Conservation (phyloP, 2,329 filamentous ascomycete genomes). For the Sphaerulina musiva region DNA sequence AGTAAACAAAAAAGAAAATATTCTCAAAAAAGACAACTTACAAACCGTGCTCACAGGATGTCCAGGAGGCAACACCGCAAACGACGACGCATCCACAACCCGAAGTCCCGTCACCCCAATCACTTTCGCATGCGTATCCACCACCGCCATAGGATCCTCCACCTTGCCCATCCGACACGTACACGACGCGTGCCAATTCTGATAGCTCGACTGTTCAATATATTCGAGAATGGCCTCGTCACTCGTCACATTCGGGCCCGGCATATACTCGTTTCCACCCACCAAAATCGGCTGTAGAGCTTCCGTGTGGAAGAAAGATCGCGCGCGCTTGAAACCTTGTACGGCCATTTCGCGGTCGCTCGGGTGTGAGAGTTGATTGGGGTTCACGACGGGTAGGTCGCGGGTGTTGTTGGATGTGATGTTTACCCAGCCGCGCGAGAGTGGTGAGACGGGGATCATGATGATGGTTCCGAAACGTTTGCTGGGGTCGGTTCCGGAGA, state of each 20-base stretch:
- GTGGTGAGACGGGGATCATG: conserved; percentile 28
- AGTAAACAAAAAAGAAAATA: too few relatives aligned
- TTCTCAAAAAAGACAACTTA: not conserved
- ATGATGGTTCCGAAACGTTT: conserved; percentile 31
- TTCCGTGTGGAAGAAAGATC: conserved; percentile 26
- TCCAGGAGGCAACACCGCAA: conserved; percentile 23
- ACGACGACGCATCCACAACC: conserved; percentile 24
- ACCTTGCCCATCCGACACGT: conserved; percentile 22
- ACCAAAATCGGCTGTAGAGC: conserved; percentile 24
- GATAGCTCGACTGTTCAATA: conserved; percentile 10
- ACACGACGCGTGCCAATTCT: conserved; percentile 15
- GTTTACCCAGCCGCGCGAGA: conserved; percentile 15
- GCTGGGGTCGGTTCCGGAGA: conserved; percentile 20
- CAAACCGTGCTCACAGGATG: conserved; percentile 24
- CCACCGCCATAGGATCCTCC: conserved; percentile 21
- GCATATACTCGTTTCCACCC: conserved; percentile 15
- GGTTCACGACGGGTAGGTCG: conserved; percentile 22
- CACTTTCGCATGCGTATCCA: conserved; percentile 20
- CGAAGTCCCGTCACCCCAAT: conserved; percentile 21
- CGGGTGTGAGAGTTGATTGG: conserved; percentile 32
- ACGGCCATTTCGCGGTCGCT: conserved; percentile 33
- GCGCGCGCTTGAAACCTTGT: conserved; percentile 31
- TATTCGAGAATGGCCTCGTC: conserved; percentile 18
- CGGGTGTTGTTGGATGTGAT: conserved; percentile 10
- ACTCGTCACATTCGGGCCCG: conserved; percentile 16